Base-by-base conservation (phyloP, 1,284 basidiomycete species). In the Coniferiporia sulphurascens region DNA sequence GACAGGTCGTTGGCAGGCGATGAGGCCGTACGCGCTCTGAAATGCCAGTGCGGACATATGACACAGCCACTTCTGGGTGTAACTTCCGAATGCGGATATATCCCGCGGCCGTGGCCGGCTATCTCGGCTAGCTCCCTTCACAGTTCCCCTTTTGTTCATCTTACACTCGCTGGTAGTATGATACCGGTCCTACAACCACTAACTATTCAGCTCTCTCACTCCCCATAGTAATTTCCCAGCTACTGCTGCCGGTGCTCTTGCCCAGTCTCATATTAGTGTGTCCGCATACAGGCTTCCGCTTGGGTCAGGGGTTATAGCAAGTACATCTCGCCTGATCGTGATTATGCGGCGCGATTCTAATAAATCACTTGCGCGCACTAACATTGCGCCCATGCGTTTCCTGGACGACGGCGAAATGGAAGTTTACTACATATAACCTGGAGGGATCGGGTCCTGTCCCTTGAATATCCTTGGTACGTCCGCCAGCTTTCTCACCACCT, bases 331-430 rank as follows among this genome's bases (percentile, higher is more conserved):
- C 27, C 27, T 27, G 27, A 27, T 27, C 27, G 27, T 27, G 27
- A 27, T 43, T 43, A 43, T 43, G n/a, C 41, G 12, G 41, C 10
- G 10, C n/a, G 41, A 43, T 43, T 43, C 12, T n/a, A 43, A 43
- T 43, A 43, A 43, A 13, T 43, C n/a, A 12, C 8, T 13, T 43
- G 41, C 10, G 10, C 41, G n/a, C 41, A 43, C 10, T n/a, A n/a
- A n/a, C 41, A 12, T 7, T 13, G 41, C 41, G 41, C 41, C 41
- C 41, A 32, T 54, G 38, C 9, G 54, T 56, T 21, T 21, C 54
- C 54, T 41, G 34, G 54, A 46, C 54, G 22, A 48, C 54, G 12
- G 21, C 12, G 35, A 13, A 56, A 56, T 48, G 54, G 54, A 56
- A 27, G 27, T 27, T 3, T 27, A 27, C 27, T 45, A 43, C 45